These are phyloP conservation scores for Pseudogymnoascus sp. DNA, from an alignment of 2,329 filamentous ascomycete genomes.

Conservation along the genomic window DNA sequence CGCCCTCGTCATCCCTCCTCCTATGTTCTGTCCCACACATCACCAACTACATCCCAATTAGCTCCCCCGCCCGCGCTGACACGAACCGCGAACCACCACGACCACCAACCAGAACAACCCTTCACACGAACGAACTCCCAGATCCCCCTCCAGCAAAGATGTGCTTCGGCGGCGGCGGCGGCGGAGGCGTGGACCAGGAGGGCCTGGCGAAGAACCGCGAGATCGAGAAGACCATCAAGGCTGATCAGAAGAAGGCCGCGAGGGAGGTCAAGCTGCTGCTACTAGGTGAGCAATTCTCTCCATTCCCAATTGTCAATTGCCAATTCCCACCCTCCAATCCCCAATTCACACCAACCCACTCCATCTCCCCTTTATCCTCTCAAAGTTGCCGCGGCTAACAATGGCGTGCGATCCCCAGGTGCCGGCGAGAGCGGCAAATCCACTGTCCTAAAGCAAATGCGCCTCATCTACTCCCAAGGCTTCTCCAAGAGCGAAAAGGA, in stretches of 20 bases:
- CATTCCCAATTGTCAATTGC: not conserved
- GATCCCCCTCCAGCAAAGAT: slow-evolving; percentile 33
- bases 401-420: slow-evolving; percentile 44
- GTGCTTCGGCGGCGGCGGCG: slow-evolving; percentile 53
- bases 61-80: not conserved
- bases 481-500: slow-evolving; percentile 85
- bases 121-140: not conserved
- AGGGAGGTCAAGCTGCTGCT: slow-evolving; percentile 90
- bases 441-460: slow-evolving; percentile 98
- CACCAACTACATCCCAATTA: not conserved
- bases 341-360: not conserved
- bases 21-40: not conserved
- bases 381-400: not conserved
- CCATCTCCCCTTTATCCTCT: not conserved
- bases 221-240: slow-evolving; percentile 76
- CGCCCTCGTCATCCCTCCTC: not conserved
- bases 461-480: slow-evolving; percentile 87
- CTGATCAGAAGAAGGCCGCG: slow-evolving; percentile 78
- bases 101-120: not conserved
- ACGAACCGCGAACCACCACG: not conserved
- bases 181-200: slow-evolving; percentile 36
- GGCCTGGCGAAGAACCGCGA: slow-evolving; percentile 54
- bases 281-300: slow-evolving; percentile 55
- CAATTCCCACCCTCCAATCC: not conserved
- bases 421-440: slow-evolving; percentile 95